Conservation (phyloP, 495 filamentous ascomycete genomes). For the Niebla homalea region DNA sequence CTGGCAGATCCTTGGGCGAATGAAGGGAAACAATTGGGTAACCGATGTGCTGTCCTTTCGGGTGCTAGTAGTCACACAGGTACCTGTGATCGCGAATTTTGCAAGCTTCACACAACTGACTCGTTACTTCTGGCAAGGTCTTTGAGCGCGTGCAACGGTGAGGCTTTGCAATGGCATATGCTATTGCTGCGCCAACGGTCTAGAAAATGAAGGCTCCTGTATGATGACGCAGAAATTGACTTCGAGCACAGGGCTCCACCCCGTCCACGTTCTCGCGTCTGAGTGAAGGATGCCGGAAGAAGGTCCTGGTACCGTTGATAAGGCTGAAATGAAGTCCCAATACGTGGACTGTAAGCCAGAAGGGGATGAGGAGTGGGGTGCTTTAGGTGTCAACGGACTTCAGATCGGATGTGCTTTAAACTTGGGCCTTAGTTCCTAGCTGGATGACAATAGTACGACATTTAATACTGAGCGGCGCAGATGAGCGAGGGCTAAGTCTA, state of each 20-base stretch:
- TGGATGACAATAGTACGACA: conserved; percentile 2
- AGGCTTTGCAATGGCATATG: conserved; percentile 10
- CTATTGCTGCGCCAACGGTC: conserved; percentile 12
- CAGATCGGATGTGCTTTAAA: neutral
- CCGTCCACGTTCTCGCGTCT: too few species aligned
- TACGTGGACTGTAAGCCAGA: too few species aligned
- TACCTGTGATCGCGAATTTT: too few species aligned
- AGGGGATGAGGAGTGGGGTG: neutral
- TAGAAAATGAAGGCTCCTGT: neutral
- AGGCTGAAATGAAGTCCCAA: too few species aligned
- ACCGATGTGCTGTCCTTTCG: conserved; percentile 7
- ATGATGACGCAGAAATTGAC: neutral
- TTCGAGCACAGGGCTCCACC: neutral
- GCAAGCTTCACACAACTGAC: too few species aligned
- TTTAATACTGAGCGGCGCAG: conserved; percentile 8
- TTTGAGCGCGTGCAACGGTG: neutral
- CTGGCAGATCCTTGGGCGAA: conserved; percentile 11
- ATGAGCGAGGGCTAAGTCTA: conserved; percentile 4
- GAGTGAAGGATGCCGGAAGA: too few species aligned
- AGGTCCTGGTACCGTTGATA: too few species aligned
- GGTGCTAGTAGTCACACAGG: too few species aligned
- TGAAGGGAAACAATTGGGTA: conserved; percentile 5
- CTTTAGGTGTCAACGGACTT: conserved; percentile 1
- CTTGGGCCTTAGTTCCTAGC: neutral
- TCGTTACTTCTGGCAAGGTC: too few species aligned